These are phyloP conservation scores for Penicillium canescens DNA, from an alignment of 495 filamentous ascomycete species.

Conservation along the genomic window DNA sequence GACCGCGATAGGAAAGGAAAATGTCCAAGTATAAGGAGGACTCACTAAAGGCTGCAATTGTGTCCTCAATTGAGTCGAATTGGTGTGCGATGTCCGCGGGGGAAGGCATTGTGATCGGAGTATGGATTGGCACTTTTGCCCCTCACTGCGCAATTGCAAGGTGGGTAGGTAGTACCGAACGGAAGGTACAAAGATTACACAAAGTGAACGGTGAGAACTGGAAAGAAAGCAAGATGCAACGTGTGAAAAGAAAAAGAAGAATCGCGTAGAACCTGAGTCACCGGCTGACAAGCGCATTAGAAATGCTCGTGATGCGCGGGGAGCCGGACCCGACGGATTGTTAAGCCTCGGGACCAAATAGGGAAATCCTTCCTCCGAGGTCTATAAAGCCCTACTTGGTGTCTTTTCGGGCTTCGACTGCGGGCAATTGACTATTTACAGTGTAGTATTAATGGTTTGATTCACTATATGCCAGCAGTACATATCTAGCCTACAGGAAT, in stretches of 20 bases:
- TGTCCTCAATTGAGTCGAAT: slow-evolving; percentile 87
- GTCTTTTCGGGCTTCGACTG: neutral
- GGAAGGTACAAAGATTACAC: neutral
- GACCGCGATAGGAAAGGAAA: neutral
- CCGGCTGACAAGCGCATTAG: slow-evolving; percentile 30
- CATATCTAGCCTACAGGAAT: too few species aligned
- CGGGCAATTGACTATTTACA: too few species aligned
- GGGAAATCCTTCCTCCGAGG: slow-evolving; percentile 1
- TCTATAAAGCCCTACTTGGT: neutral
- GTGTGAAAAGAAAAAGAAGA: neutral
- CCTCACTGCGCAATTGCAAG: slow-evolving; percentile 21
- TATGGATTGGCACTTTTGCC: slow-evolving; percentile 14
- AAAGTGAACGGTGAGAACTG: neutral
- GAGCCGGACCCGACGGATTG: slow-evolving; percentile 19
- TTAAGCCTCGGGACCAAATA: slow-evolving; percentile 4
- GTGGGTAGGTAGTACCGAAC: neutral
- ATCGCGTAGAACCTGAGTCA: slow-evolving; percentile 11
- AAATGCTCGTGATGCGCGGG: slow-evolving; percentile 32
- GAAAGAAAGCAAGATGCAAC: neutral
- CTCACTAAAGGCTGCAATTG: slow-evolving; percentile 82
- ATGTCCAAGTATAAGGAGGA: neutral
- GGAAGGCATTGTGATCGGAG: slow-evolving; percentile 35
- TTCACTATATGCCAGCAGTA: too few species aligned
- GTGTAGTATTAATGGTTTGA: too few species aligned
- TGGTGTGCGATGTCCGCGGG: slow-evolving; percentile 32